Conservation (phyloP, 2,329 filamentous ascomycete species). For the Clathrospora elynae region DNA sequence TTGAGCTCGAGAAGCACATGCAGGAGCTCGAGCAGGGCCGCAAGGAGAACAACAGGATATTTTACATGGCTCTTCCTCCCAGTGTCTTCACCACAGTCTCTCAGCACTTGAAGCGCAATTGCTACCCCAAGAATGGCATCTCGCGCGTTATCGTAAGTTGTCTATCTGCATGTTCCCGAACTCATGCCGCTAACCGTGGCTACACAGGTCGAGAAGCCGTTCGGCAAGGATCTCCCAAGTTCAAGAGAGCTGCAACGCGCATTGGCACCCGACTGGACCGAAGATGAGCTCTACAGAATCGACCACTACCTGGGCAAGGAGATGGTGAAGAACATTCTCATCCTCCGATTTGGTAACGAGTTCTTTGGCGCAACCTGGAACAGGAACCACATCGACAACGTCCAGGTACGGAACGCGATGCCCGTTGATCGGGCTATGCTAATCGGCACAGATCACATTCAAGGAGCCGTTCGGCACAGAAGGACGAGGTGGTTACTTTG, state of each 20-base stretch:
- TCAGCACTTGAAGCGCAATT: slow-evolving; percentile 95
- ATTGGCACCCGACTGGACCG: slow-evolving; percentile 95
- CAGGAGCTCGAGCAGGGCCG: slow-evolving; percentile 81
- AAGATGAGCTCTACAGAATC: slow-evolving; percentile 98
- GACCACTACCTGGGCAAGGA: slow-evolving; percentile 99
- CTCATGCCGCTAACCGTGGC: slow-evolving; percentile 21
- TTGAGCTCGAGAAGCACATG: slow-evolving; percentile 81
- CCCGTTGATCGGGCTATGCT: slow-evolving; percentile 3
- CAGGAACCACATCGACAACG: slow-evolving; percentile 98
- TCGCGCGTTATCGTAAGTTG: slow-evolving; percentile 84
- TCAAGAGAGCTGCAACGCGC: slow-evolving; percentile 94
- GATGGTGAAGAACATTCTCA: slow-evolving; percentile 99
- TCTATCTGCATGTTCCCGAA: slow-evolving; percentile 5
- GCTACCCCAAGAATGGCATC: slow-evolving; percentile 89
- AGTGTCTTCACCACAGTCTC: slow-evolving; percentile 98
- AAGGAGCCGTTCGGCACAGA: slow-evolving; percentile 99
- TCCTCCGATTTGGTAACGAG: slow-evolving; percentile 96
- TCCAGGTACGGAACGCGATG: slow-evolving; percentile 64
- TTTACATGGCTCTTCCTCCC: slow-evolving; percentile 98
- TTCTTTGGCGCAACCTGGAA: slow-evolving; percentile 99
- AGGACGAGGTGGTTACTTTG: slow-evolving; percentile 96
- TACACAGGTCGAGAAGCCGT: slow-evolving; percentile 92
- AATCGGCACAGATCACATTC: slow-evolving; percentile 76
- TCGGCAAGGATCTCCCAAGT: slow-evolving; percentile 94
- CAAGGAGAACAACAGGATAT: slow-evolving; percentile 86